phyloP scores from a whole-genome alignment of 1,284 basidiomycete species.

The Trametes polyzona region DNA sequence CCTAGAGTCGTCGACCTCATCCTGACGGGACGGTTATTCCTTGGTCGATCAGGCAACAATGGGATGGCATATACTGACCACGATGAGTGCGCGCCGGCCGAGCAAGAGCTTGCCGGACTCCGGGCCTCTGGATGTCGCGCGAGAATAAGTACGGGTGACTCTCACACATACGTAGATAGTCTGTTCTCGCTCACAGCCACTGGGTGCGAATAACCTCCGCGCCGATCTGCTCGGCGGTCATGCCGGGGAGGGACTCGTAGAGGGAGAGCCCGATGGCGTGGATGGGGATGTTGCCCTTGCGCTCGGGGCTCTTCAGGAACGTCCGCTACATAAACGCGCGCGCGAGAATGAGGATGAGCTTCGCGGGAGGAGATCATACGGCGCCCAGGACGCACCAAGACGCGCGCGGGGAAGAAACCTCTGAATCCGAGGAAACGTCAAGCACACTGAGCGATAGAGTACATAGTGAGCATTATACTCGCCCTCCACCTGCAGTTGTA shows the following conservation, averaged over 20 bases:
- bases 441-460: conserved; percentile 15
- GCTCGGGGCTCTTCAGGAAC: conserved; percentile 76
- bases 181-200: conserved; percentile 72
- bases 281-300: conserved; percentile 85
- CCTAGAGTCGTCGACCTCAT: conserved; percentile 94
- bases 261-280: conserved; percentile 92
- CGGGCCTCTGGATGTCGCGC: conserved; percentile 48
- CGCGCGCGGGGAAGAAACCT: conserved; percentile 93
- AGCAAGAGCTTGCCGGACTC: conserved; percentile 73
- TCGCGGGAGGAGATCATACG: neutral
- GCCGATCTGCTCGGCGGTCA: conserved; percentile 78
- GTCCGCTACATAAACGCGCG: conserved; percentile 61
- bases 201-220: conserved; percentile 89
- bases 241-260: conserved; percentile 84
- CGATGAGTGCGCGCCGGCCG: conserved; percentile 81
- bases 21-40: conserved; percentile 50
- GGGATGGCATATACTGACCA: conserved; percentile 49
- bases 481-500: conserved; percentile 83
- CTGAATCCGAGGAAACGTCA: conserved; percentile 44
- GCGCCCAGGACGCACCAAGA: conserved; percentile 61
- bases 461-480: conserved; percentile 39
- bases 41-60: neutral
- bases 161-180: neutral
- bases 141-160: neutral
- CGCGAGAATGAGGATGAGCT: neutral